A percentile compares a stretch with the other conserved stretches of the same genome.
Conservation (phyloP, 2,329 filamentous ascomycete genomes). For the Leptographium radiaticola region DNA sequence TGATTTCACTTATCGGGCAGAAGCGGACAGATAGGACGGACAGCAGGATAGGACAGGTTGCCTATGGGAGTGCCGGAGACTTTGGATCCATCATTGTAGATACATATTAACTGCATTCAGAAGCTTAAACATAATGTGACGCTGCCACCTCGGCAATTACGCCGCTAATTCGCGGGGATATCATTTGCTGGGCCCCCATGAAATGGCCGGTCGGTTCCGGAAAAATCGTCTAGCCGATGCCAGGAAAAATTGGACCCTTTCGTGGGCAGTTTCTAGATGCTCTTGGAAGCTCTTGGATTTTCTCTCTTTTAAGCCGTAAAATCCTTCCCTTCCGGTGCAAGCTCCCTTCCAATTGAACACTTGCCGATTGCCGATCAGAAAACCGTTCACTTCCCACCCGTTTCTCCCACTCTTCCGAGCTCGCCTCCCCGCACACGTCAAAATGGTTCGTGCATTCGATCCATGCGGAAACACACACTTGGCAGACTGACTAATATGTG, state of each 20-base stretch:
- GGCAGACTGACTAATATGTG: neutral
- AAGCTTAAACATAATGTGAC: neutral
- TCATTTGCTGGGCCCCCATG: neutral
- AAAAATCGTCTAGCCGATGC: slow-evolving; percentile 12
- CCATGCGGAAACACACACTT: no score
- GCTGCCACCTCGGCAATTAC: neutral
- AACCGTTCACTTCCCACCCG: neutral
- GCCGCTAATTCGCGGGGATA: no score
- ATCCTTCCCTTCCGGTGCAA: slow-evolving; percentile 6
- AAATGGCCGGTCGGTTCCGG: slow-evolving; percentile 8
- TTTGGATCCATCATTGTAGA: neutral
- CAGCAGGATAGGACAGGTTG: neutral
- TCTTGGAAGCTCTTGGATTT: slow-evolving; percentile 19
- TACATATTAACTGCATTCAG: neutral
- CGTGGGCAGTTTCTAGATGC: slow-evolving; percentile 19
- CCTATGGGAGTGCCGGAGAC: neutral
- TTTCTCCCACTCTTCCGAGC: neutral
- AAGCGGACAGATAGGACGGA: neutral
- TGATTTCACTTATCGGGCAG: neutral
- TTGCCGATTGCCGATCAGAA: neutral
- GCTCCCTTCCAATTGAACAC: slow-evolving; percentile 1
- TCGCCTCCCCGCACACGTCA: neutral
- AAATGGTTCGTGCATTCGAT: slow-evolving; percentile 13
- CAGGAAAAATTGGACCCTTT: slow-evolving; percentile 13
- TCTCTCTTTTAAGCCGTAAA: slow-evolving; percentile 8